phyloP scores from a whole-genome alignment of 352 stramenopile genomes.

The Phytophthora brassicae region DNA sequence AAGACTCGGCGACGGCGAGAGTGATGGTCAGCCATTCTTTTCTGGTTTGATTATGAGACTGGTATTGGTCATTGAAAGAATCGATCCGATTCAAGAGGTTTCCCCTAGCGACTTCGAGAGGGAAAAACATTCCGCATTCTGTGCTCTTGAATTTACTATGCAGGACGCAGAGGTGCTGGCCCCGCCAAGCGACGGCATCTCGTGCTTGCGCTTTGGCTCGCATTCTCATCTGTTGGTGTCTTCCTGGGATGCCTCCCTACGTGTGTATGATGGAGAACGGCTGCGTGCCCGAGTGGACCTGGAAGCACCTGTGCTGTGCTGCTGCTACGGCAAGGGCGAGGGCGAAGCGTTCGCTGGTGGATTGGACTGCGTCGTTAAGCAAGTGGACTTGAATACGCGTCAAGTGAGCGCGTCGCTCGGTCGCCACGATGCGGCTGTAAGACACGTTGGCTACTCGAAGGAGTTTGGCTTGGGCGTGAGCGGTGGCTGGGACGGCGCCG shows the following conservation, averaged over 20 bases:
- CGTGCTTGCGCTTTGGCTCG: conserved; percentile 74
- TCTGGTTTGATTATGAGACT: not conserved
- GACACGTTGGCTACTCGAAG: conserved; percentile 57
- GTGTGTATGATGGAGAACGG: conserved; percentile 67
- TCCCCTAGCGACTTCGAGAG: conserved; percentile 5
- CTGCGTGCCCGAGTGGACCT: conserved; percentile 67
- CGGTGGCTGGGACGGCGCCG: conserved; percentile 64
- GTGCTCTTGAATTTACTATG: conserved; percentile 6
- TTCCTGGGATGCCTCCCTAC: conserved; percentile 78
- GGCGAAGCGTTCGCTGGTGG: conserved; percentile 72
- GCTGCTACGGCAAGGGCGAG: conserved; percentile 61
- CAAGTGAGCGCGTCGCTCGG: conserved; percentile 32
- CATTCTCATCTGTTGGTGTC: conserved; percentile 62
- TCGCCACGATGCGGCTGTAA: conserved; percentile 50
- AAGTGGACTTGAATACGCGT: conserved; percentile 58
- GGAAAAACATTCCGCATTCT: not conserved
- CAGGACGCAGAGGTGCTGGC: conserved; percentile 58
- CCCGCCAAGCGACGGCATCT: conserved; percentile 84
- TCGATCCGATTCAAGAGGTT: conserved; percentile 2
- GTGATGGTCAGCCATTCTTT: conserved; percentile 1
- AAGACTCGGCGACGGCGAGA: conserved; percentile 42
- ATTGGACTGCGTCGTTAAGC: conserved; percentile 64
- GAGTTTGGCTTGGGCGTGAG: conserved; percentile 60
- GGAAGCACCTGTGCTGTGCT: conserved; percentile 69
- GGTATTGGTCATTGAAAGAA: no score